Base-by-base conservation (phyloP, 768 basidiomycete genomes). In the Flagelloscypha sp. region DNA sequence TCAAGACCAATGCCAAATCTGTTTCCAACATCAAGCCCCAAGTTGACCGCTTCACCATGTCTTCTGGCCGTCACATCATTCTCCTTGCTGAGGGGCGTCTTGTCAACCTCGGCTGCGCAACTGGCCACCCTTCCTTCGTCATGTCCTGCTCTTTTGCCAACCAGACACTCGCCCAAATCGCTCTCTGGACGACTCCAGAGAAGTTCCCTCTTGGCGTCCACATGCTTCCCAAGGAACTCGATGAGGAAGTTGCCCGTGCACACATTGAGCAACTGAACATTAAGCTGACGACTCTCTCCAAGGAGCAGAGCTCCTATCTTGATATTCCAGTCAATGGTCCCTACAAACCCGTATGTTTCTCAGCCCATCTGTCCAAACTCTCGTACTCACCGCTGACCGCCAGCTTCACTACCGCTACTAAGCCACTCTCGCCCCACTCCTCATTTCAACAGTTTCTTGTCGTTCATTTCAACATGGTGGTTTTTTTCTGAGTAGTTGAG, bases 111-210 rank as follows among this genome's bases (percentile, higher is more conserved):
- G 94, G 82, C 36, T 98, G 94, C 62, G 94, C 90, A 25, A 98
- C 94, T 48, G 94, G 94, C 38, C 94, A 99, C 65, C 94, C 95
- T 23, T 98, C 94, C 28, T 97, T 93, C 64, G 95, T 99, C 66
- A 99, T 99, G 95, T 98, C 94, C 12, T 98, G 93, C 73, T 99
- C 95, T 27, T 99, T 99, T 72, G 66, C 89, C 57, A 99, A 99
- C 76, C 95, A 99, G 65, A 87, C 92, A 44, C 74, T 99, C 51
- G 94, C 94, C 20, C 93, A 95, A 66, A 97, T 99, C 54, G 93
- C 90, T 16, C 81, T 99, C 57, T 99, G 90, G 90, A 93, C 87
- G 28, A 86, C 79, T 46, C 77, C 83, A 22, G 79, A 81, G 62
- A 79, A 83, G 56, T 98, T 97, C 79, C 84, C 86, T 33, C 74